A percentile compares a stretch with the other conserved stretches of the same genome.
Conservation (phyloP, 768 basidiomycete genomes). For the Panaeolus cyanescens region DNA sequence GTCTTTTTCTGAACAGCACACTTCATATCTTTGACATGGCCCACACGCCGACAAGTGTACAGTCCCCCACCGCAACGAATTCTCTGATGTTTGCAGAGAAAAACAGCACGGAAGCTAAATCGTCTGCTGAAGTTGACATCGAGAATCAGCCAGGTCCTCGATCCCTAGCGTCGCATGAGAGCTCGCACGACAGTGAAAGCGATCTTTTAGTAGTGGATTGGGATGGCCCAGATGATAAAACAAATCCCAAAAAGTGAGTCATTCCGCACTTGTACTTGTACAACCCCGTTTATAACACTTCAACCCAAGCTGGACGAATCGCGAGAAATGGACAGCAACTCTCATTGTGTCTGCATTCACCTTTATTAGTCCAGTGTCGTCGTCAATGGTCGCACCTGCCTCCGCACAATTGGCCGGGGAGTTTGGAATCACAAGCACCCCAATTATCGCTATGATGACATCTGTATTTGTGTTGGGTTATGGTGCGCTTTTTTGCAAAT, state of each 20-base stretch:
- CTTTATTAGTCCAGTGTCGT: slow-evolving; percentile 69
- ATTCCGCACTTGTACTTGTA: too few species aligned
- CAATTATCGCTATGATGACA: slow-evolving; percentile 56
- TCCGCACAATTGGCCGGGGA: slow-evolving; percentile 46
- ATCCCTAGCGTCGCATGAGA: neutral
- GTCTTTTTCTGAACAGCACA: too few species aligned
- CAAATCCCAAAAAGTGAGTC: slow-evolving; percentile 61
- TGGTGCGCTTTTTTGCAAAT: slow-evolving; percentile 35
- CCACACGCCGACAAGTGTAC: too few species aligned
- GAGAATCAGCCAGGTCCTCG: too few species aligned
- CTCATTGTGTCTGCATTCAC: slow-evolving; percentile 66
- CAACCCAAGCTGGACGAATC: slow-evolving; percentile 56
- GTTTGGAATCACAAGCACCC: slow-evolving; percentile 55
- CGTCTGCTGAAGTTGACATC: too few species aligned
- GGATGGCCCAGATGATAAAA: slow-evolving; percentile 61
- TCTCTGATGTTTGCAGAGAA: too few species aligned
- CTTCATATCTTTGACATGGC: too few species aligned
- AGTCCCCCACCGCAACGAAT: too few species aligned
- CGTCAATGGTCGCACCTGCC: slow-evolving; percentile 76
- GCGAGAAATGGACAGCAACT: slow-evolving; percentile 65
- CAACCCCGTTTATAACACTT: too few species aligned
- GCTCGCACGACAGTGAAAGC: too few species aligned
- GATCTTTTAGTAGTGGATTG: slow-evolving; percentile 42
- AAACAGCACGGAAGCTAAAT: too few species aligned
- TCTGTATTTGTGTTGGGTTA: slow-evolving; percentile 58